Base-by-base conservation (phyloP, 345 rosid genomes). In the Murraya paniculata region DNA sequence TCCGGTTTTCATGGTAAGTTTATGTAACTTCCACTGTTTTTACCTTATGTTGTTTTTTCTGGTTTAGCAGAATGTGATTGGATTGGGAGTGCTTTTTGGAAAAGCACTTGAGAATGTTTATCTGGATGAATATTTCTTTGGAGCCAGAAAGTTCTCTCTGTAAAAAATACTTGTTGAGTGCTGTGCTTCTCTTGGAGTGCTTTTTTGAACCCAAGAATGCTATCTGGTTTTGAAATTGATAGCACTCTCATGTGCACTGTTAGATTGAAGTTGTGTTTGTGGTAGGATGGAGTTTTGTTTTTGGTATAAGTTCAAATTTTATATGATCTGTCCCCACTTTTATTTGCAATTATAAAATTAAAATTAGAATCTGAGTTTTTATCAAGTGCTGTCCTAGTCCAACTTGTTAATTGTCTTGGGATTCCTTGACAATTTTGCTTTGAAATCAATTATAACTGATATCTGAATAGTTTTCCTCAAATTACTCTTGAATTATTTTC, bases 1-100 rank as follows among this genome's bases (percentile, higher is more conserved):
- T 69, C 98, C 98, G 22, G 18, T 81, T 13, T 93, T 93, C 89
- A 66, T 95, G 98, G 98, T 85, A 81, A 64, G 25, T 25, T n/a
- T 53, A 58, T 53, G 9, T 6, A n/a, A 11, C 21, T 56, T 25
- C 19, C 69, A 53, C 27, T 53, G 19, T n/a, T 62, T 75, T 9
- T 38, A 41, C 16, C 18, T 66, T 2, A 21, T 39, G 55, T 2
- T 4, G n/a, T 66, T 36, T 67, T 4, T 3, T 22, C 21, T 16
- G 1, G 28, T 7, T 25, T 45, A 27, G 35, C 28, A 27, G 35
- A 41, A 22, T 10, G 4, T 19, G n/a, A 2, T 68, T 38, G 19
- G 19, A 68, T 68, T 68, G 16, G 14, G 7, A 68, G 14, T 68
- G 19, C 2, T 4, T 50, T 70, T 1, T 9, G 3, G 38, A 19